Evolutionary conservation across 2,329 filamentous ascomycete species (phyloP).

Genomic region (Fusarium falciforme): DNA sequence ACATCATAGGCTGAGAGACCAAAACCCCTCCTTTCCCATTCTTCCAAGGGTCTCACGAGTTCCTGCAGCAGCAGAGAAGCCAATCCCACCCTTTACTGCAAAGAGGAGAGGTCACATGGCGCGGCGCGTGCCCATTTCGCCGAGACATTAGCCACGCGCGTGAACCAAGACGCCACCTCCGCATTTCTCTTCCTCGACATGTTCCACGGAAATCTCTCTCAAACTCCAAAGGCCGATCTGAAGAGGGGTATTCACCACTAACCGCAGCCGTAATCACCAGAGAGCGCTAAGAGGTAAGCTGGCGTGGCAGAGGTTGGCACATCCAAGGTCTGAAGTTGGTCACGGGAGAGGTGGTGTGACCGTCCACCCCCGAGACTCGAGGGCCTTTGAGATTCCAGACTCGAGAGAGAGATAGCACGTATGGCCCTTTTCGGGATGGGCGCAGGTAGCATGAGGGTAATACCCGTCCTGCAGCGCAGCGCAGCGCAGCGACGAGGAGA

Average conservation of each 20-base stretch:
- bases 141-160: conserved; percentile 16
- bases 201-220: background rate
- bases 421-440: background rate
- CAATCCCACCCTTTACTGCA: conserved; percentile 20
- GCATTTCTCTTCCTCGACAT: conserved; percentile 8
- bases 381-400: background rate
- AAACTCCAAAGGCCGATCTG: background rate
- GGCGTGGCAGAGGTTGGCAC: conserved; percentile 3
- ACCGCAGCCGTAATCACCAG: background rate
- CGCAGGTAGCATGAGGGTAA: conserved; percentile 1
- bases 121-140: conserved; percentile 4
- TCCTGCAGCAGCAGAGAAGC: conserved; percentile 25
- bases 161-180: conserved; percentile 37
- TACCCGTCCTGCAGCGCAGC: conserved; percentile 5
- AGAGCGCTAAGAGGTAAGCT: background rate
- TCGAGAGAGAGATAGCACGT: background rate
- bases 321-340: conserved; percentile 8
- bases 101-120: conserved; percentile 33
- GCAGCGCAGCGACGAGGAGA: background rate
- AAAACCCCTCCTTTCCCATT: background rate
- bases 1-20: background rate
- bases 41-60: conserved; percentile 30
- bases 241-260: background rate
- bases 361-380: conserved; percentile 1
- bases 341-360: conserved; percentile 36